Evolutionary conservation across 2,329 filamentous ascomycete species (phyloP).

Genomic region (Sporothrix protearum): DNA sequence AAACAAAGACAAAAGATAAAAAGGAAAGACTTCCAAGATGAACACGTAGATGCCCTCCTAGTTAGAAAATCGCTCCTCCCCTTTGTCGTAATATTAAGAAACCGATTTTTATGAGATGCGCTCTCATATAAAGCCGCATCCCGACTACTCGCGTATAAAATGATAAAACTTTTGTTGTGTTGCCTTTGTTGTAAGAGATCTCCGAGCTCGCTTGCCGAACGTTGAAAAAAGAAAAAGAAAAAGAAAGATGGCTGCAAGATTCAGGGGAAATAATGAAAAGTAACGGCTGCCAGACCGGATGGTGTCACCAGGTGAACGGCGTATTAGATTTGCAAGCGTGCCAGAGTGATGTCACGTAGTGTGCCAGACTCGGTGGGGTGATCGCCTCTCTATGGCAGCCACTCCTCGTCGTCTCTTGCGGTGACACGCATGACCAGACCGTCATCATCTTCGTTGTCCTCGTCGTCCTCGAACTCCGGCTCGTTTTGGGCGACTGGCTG

Average conservation of each 20-base stretch:
- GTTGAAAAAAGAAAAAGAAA: conserved; percentile 1
- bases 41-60: neutral
- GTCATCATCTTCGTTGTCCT: conserved; percentile 53
- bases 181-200: neutral
- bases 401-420: conserved; percentile 57
- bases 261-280: neutral
- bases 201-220: conserved; percentile 13
- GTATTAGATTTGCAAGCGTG: neutral
- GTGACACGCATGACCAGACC: conserved; percentile 56
- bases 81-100: neutral
- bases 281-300: neutral
- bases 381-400: conserved; percentile 47
- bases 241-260: conserved; percentile 2
- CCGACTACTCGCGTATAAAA: neutral
- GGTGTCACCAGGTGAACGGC: neutral
- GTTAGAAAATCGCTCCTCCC: neutral
- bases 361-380: neutral
- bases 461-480: conserved; percentile 37
- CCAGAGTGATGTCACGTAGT: neutral
- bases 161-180: conserved; percentile 7
- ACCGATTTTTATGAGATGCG: neutral
- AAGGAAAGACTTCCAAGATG: neutral
- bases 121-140: neutral
- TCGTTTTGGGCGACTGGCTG: neutral
- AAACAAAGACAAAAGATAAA: neutral